Base-by-base conservation (phyloP, 345 rosid species). In the Nephelium lappaceum region DNA sequence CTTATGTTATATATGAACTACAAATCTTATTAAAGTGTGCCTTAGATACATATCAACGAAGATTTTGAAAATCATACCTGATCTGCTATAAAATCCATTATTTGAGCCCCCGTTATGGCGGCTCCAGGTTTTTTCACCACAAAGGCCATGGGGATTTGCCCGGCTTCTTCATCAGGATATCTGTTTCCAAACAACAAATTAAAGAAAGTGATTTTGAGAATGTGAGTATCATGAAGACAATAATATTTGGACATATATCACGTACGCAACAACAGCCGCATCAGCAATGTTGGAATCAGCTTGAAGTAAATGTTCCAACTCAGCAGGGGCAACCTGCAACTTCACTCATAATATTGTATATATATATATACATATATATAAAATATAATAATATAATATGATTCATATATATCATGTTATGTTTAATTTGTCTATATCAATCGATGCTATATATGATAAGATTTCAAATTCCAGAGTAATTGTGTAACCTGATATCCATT, bases 221-320 rank as follows among this genome's bases (percentile, higher is more conserved):
- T 9, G 14, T 1, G 12, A 45, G 1, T 6, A 41, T 41, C 9
- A 41, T 41, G 65, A 27, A 55, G 36, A 31, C 36, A 31, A 31
- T 31, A 31, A 31, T 31, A 31, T 31, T 31, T 31, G 36, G 36
- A 31, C 36, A 31, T 31, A 4, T 31, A 31, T 31, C 36, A 84
- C 95, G 75, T 86, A 95, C 97, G 97, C 97, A 80, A 93, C 82
- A 19, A 95, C 96, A 69, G 99, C 98, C 74, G 95, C 97, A 86
- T 95, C 98, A 9, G 84, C 86, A 68, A 95, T 91, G 72, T 90
- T 84, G 39, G 97, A 91, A 80, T 89, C 39, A 21, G 93, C 86
- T 8, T 86, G 91, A 68, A 93, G 95, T 70, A 92, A 72, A 66
- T 86, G 88, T 84, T 93, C 99, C 91, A 95, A 71, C 78, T 93